Conservation (phyloP, 371 early-diverging fungal genomes). For the Blakeslea trispora region DNA sequence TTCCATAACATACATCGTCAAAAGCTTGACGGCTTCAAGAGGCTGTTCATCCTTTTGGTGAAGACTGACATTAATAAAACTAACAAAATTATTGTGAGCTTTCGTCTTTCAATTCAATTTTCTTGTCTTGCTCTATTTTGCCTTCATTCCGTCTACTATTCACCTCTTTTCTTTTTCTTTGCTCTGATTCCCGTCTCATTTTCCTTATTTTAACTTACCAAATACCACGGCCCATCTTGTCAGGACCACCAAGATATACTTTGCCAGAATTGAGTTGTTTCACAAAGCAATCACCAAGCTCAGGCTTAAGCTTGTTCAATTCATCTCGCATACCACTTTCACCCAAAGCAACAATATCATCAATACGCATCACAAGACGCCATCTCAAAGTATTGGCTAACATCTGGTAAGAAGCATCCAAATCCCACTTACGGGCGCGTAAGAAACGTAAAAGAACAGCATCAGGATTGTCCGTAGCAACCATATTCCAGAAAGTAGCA, state of each 20-base stretch:
- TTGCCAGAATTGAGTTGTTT: slow-evolving; percentile 58
- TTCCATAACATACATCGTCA: slow-evolving; percentile 84
- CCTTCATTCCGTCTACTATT: no score
- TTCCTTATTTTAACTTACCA: slow-evolving; percentile 41
- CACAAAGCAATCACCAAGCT: slow-evolving; percentile 43
- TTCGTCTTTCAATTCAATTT: no score
- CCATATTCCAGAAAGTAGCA: slow-evolving; percentile 57
- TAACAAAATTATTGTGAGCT: slow-evolving; percentile 10
- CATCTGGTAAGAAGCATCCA: slow-evolving; percentile 67
- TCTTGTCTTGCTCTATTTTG: no score
- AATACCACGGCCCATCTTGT: slow-evolving; percentile 57
- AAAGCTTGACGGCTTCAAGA: slow-evolving; percentile 56
- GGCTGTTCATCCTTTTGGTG: slow-evolving; percentile 63
- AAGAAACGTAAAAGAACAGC: slow-evolving; percentile 67
- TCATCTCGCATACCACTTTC: slow-evolving; percentile 52
- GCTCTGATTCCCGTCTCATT: no score
- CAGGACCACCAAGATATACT: slow-evolving; percentile 61
- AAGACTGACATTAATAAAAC: slow-evolving; percentile 63
- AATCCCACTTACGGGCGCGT: slow-evolving; percentile 80
- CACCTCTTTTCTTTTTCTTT: no score
- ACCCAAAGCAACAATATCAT: slow-evolving; percentile 56
- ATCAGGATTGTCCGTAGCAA: slow-evolving; percentile 71
- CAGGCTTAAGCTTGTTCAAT: slow-evolving; percentile 48
- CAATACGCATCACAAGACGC: slow-evolving; percentile 60
- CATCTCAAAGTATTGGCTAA: slow-evolving; percentile 64